A percentile compares a stretch with the other conserved stretches of the same genome.
phyloP scores from a whole-genome alignment of 73 alveolate species.

The Uronychia setigera region DNA sequence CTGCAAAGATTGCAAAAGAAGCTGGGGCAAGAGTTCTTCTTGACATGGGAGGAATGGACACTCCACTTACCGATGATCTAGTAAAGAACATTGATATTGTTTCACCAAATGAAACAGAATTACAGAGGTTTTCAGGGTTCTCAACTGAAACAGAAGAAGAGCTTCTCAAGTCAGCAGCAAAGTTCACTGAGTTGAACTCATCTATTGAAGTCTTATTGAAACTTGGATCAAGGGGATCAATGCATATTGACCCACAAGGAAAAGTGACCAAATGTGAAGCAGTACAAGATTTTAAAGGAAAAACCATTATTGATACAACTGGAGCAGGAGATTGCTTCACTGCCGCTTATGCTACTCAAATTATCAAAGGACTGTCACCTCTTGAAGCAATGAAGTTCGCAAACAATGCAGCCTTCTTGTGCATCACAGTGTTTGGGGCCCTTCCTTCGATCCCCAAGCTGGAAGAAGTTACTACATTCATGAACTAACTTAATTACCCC shows the following conservation, averaged over 20 bases:
- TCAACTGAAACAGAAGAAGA: conserved; percentile 28
- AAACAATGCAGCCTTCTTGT: conserved; percentile 58
- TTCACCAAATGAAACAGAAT: conserved; percentile 73
- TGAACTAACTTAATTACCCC: neutral
- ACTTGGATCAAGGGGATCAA: conserved; percentile 40
- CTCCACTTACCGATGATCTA: conserved; percentile 43
- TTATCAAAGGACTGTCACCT: conserved; percentile 10
- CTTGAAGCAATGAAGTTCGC: conserved; percentile 44
- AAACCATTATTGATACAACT: conserved; percentile 59
- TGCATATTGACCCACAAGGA: conserved; percentile 1
- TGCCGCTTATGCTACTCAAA: conserved; percentile 58
- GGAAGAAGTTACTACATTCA: conserved; percentile 26
- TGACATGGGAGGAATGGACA: conserved; percentile 74
- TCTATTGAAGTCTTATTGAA: conserved; percentile 41
- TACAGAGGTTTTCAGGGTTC: conserved; percentile 36
- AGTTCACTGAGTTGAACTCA: conserved; percentile 2
- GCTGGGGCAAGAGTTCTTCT: conserved; percentile 47
- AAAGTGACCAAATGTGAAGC: conserved; percentile 1
- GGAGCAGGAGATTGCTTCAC: conserved; percentile 78
- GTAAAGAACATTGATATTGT: conserved; percentile 42
- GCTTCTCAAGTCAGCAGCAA: conserved; percentile 3
- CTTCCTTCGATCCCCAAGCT: conserved; percentile 57
- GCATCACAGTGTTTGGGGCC: conserved; percentile 70
- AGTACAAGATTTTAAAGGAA: conserved; percentile 38
- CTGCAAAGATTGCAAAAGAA: conserved; percentile 63